Evolutionary conservation across 2,329 filamentous ascomycete genomes (phyloP).

Genomic region (Neofusicoccum sp.): DNA sequence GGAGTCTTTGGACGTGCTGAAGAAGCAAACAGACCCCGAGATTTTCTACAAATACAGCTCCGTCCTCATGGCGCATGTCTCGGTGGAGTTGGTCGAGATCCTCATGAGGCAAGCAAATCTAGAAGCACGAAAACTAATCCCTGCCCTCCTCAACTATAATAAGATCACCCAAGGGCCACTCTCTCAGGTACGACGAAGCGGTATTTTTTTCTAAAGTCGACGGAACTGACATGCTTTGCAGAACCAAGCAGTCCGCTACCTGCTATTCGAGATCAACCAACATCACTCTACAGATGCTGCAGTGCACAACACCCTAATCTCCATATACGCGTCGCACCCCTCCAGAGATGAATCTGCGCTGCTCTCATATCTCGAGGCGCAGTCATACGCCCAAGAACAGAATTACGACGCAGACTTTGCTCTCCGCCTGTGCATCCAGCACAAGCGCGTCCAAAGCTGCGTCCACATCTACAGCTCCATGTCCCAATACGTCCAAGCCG

Average conservation of each 20-base stretch:
- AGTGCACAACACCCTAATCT: slow-evolving; percentile 95
- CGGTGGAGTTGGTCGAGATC: slow-evolving; percentile 88
- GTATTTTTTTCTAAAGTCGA: neutral
- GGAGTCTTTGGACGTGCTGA: slow-evolving; percentile 83
- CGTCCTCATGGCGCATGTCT: slow-evolving; percentile 89
- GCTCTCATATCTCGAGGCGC: slow-evolving; percentile 85
- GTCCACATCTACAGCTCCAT: slow-evolving; percentile 98
- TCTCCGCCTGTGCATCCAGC: slow-evolving; percentile 89
- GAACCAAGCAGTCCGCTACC: slow-evolving; percentile 92
- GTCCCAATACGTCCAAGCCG: slow-evolving; percentile 90
- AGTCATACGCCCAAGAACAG: slow-evolving; percentile 73
- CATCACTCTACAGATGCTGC: slow-evolving; percentile 78
- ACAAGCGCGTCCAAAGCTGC: slow-evolving; percentile 89
- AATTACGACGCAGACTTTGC: slow-evolving; percentile 96
- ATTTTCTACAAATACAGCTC: slow-evolving; percentile 97
- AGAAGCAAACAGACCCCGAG: slow-evolving; percentile 88
- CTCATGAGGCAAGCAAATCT: slow-evolving; percentile 89
- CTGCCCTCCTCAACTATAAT: slow-evolving; percentile 92
- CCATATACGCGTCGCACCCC: slow-evolving; percentile 87
- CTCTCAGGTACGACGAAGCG: slow-evolving; percentile 47
- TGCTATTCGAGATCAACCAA: slow-evolving; percentile 90
- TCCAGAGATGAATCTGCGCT: slow-evolving; percentile 83
- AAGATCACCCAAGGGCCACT: slow-evolving; percentile 70
- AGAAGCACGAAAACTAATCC: slow-evolving; percentile 84
- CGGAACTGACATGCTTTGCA: slow-evolving; percentile 26